Evolutionary conservation across 176 grass and related monocot species (phyloP), one percentile per base, ranked within the genome.

Genomic region (Cenchrus americanus): DNA sequence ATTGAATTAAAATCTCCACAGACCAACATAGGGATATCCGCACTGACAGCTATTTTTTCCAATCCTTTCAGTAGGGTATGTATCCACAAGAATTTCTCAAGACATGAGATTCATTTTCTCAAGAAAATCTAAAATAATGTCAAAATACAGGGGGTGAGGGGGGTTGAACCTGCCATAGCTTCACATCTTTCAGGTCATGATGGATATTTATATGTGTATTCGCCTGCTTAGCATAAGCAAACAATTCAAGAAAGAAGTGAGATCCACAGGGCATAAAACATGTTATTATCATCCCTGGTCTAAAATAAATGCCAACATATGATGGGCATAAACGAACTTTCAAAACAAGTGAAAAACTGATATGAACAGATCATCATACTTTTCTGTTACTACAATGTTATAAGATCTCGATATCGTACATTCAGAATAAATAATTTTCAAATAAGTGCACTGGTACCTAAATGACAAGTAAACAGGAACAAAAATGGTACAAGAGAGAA

Each of bases 11-110:
- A 94, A 97, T 97, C 94, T 69, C 94, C 94, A 88, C 94, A 97
- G 11, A 97, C 94, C 89, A 97, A 77, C 89, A 97, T 97, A 71
- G 94, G 92, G 88, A 97, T 97, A 58, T 97, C 91, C 34, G 94
- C 94, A 90, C 94, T 97, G 47, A 90, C 83, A 32, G 94, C 94
- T 85, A 97, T 97, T 85, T 97, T 97, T 67, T 97, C 94, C 75
- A 97, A 81, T 44, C 94, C 94, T 84, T 97, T 97, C 74, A 97
- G 85, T 53, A 97, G 92, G 24, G 94, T 97, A 66, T 97, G 92
- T 44, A 97, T 90, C 94, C 94, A 55, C 30, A 73, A 80, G 40
- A 66, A 72, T 80, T 83, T 41, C 7, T 37, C 17, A 14, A 81
- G 37, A 71, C 46, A 74, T 71, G 21, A 66, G 73, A 68, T 69